phyloP scores from a whole-genome alignment of 306 rosid genomes.

The Vachellia collinsii region DNA sequence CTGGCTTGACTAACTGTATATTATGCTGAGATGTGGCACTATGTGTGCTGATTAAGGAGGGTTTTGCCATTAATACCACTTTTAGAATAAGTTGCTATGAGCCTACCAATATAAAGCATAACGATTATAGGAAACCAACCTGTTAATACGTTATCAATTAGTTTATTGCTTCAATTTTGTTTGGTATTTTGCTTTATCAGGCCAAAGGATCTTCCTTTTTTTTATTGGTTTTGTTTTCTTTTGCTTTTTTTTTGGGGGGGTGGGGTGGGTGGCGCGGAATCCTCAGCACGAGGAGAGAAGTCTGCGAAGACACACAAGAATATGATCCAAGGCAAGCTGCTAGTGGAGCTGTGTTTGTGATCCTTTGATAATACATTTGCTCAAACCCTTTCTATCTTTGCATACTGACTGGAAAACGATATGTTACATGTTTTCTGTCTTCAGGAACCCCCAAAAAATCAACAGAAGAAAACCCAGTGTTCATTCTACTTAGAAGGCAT shows the following conservation, averaged over 20 bases:
- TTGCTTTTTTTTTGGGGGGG: not conserved
- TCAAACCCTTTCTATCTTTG: not conserved
- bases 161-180: not conserved
- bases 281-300: conserved; percentile 33
- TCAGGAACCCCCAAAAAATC: conserved; percentile 35
- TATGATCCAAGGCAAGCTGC: conserved; percentile 36
- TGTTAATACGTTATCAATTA: not conserved
- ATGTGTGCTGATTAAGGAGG: not conserved
- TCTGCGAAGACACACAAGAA: conserved; percentile 5
- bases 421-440: conserved; percentile 36
- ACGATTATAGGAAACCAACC: not conserved
- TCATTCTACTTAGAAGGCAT: conserved; percentile 43
- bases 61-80: not conserved
- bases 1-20: conserved; percentile 1
- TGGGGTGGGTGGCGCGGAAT: conserved; percentile 31
- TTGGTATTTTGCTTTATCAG: not conserved
- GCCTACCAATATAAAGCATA: not conserved
- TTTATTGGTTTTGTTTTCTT: not conserved
- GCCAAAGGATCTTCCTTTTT: conserved; percentile 10
- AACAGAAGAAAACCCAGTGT: conserved; percentile 36
- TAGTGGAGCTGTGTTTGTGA: not conserved
- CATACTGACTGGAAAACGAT: conserved; percentile 12
- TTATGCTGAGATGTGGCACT: not conserved
- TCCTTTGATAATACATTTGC: not conserved
- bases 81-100: not conserved